A percentile compares a stretch with the other conserved stretches of the same genome.
These are phyloP conservation scores for Yamadazyma phyllophila DNA, from an alignment of 805 yeast species.

Conservation along the genomic window DNA sequence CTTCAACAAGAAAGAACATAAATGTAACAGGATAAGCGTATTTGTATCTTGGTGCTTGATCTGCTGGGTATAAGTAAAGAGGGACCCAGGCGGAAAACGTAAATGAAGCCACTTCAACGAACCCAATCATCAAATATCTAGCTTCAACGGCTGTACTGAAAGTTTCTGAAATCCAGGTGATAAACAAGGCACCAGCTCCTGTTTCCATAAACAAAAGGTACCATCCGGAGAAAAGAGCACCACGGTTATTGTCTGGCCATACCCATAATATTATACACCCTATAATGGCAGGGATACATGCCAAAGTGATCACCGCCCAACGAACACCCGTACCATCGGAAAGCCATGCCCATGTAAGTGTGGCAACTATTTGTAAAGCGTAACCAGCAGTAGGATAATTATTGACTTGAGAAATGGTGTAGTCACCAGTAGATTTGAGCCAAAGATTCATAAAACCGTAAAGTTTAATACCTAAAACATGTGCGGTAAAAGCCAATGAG, in stretches of 20 bases:
- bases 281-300: slow-evolving; percentile 11
- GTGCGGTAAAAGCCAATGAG: slow-evolving; percentile 4
- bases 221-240: slow-evolving; percentile 18
- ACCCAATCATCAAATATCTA: slow-evolving; percentile 11
- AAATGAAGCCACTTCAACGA: slow-evolving; percentile 28
- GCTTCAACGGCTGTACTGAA: slow-evolving; percentile 10
- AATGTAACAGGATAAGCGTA: slow-evolving; percentile 30
- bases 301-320: slow-evolving; percentile 8
- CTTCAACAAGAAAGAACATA: slow-evolving; percentile 16
- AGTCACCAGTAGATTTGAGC: slow-evolving; percentile 10
- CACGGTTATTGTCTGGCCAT: slow-evolving; percentile 17
- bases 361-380: slow-evolving; percentile 8
- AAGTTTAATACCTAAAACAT: slow-evolving; percentile 4
- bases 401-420: slow-evolving; percentile 6
- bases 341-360: slow-evolving; percentile 12
- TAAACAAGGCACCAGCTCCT: slow-evolving; percentile 14
- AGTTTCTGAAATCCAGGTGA: slow-evolving; percentile 12
- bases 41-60: slow-evolving; percentile 31
- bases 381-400: slow-evolving; percentile 4
- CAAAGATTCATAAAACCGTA: slow-evolving; percentile 12
- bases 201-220: slow-evolving; percentile 14
- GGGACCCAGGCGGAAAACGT: slow-evolving; percentile 35
- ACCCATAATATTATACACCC: slow-evolving; percentile 16
- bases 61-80: slow-evolving; percentile 28
- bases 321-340: slow-evolving; percentile 10